Conservation (phyloP, 2,329 filamentous ascomycete genomes). For the Diplodia scrobiculata region DNA sequence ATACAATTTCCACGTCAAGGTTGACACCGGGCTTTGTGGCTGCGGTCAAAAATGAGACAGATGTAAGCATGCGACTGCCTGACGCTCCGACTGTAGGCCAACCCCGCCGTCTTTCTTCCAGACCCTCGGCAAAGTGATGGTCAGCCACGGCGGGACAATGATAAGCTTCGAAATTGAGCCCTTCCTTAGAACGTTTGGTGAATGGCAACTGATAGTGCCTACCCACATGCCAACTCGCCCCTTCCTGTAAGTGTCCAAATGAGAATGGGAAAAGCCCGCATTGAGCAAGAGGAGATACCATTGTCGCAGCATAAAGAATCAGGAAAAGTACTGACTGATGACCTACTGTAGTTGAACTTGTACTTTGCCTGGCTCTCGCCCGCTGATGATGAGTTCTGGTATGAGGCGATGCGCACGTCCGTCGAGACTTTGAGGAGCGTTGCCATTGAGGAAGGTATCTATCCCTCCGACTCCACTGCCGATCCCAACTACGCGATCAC, state of each 20-base stretch:
- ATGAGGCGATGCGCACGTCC: conserved; percentile 8
- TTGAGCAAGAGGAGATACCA: not conserved
- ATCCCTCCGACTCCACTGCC: not conserved
- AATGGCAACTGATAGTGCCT: conserved; percentile 12
- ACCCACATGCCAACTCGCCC: conserved; percentile 5
- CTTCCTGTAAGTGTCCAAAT: not conserved
- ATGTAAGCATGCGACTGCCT: not conserved
- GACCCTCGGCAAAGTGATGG: conserved; percentile 10
- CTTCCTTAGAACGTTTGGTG: conserved; percentile 2
- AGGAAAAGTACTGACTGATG: not conserved
- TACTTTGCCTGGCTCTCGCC: conserved; percentile 14
- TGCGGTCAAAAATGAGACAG: conserved; percentile 6
- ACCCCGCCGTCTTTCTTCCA: not conserved
- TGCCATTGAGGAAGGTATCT: conserved; percentile 3
- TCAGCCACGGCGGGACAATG: conserved; percentile 3
- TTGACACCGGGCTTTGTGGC: not conserved
- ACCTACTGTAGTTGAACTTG: not conserved
- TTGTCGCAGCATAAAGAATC: not conserved
- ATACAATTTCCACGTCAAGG: conserved; percentile 1
- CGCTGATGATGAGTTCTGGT: conserved; percentile 10
- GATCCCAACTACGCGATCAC: conserved; percentile 14
- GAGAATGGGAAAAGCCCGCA: not conserved
- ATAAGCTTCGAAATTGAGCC: conserved; percentile 21
- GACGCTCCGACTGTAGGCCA: not conserved
- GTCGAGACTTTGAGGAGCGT: not conserved